These are phyloP conservation scores for Luffa acutangula DNA, from an alignment of 306 rosid genomes.

Conservation along the genomic window DNA sequence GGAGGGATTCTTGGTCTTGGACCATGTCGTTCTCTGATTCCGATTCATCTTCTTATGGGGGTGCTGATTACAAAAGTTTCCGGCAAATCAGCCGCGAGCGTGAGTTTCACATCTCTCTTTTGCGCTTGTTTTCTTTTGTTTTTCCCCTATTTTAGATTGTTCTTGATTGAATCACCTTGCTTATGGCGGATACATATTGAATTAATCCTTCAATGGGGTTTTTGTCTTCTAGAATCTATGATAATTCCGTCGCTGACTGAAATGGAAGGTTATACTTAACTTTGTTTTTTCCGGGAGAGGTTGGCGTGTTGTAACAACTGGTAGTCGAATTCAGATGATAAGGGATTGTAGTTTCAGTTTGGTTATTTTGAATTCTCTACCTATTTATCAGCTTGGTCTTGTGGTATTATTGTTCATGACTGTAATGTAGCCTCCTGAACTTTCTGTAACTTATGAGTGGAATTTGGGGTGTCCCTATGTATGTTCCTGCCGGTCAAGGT, in stretches of 20 bases:
- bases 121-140: background rate
- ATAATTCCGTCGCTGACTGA: background rate
- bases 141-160: background rate
- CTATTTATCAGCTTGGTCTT: background rate
- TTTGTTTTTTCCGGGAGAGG: background rate
- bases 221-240: background rate
- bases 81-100: constrained; percentile 54
- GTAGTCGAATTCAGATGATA: background rate
- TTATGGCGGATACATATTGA: background rate
- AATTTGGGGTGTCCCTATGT: background rate
- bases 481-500: background rate
- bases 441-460: background rate
- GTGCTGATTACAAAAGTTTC: constrained; percentile 38
- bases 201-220: background rate
- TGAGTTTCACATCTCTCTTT: constrained; percentile 12
- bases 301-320: background rate
- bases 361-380: background rate
- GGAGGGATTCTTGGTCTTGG: background rate
- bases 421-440: background rate
- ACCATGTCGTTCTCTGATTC: constrained; percentile 48
- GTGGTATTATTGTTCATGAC: background rate
- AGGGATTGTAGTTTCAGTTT: background rate
- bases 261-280: background rate
- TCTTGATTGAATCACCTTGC: background rate
- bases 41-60: constrained; percentile 44